Base-by-base conservation (phyloP, 257 asterid genomes). In the Catharanthus roseus region DNA sequence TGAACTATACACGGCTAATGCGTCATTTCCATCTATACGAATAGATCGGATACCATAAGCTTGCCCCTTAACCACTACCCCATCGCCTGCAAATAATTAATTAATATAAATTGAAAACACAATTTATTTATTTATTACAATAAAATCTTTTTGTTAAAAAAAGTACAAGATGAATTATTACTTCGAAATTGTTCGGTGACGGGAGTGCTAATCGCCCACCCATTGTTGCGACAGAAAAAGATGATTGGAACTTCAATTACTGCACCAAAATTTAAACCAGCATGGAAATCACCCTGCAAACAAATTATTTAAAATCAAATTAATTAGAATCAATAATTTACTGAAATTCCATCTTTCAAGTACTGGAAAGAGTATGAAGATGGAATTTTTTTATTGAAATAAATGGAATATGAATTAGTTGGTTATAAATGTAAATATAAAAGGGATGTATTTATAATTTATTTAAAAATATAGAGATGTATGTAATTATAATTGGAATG, bases 171-270 rank as follows among this genome's bases (percentile, higher is more conserved):
- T n/a, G n/a, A n/a, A n/a, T n/a, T n/a, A 50, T 7, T 83, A 93
- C 97, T 93, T 79, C 95, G 82, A 69, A 93, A 93, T 41, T 91
- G 97, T 7, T 93, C 82, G 0, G 90, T 70, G 39, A 70, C 45
- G 6, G 99, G 95, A 21, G 96, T 91, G 86, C 99, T 93, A 65
- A 93, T 91, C 77, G 97, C 97, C 96, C 96, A 93, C 54, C 99
- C 97, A 53, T 93, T 91, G 86, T 93, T 93, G 65, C 99, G 95
- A 74, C 97, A 89, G 54, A 93, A 74, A 74, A 91, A 88, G 60
- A 89, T 41, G 33, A 91, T 89, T 0, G 99, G 96, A 55, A 87
- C 95, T 55, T 89, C 96, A 88, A 82, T 71, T 18, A 93, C 96
- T 4, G 96, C 96, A 29, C 96, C 96, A 74, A 93, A 3, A 8